These are phyloP conservation scores for Backusella liffmaniae DNA, from an alignment of 192 early-diverging fungal species.

Conservation along the genomic window DNA sequence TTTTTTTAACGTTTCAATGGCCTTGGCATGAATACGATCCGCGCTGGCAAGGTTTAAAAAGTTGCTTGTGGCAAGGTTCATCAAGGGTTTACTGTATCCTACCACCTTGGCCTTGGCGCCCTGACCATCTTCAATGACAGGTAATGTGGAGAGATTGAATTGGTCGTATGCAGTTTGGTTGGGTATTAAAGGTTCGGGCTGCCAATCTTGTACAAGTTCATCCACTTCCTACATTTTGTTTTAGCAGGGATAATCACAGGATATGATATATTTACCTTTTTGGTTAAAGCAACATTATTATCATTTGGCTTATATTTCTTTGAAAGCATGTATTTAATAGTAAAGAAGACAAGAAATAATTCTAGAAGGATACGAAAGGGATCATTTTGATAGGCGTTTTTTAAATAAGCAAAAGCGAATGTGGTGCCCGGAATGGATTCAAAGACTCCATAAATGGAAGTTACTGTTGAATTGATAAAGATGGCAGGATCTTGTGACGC, in stretches of 20 bases:
- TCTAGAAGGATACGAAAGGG: conserved; percentile 91
- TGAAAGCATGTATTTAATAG: conserved; percentile 84
- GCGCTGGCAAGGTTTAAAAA: conserved; percentile 80
- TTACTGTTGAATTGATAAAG: conserved; percentile 47
- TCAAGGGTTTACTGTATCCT: conserved; percentile 57
- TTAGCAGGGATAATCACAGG: neutral
- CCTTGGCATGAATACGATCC: conserved; percentile 77
- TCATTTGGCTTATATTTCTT: conserved; percentile 79
- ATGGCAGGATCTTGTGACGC: conserved; percentile 30
- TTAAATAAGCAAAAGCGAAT: conserved; percentile 76
- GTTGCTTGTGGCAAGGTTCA: conserved; percentile 90
- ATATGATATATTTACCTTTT: conserved; percentile 55
- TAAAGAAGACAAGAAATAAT: conserved; percentile 77
- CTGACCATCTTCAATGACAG: conserved; percentile 66
- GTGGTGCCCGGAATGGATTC: conserved; percentile 68
- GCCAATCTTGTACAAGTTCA: conserved; percentile 94
- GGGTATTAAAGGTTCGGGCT: conserved; percentile 88
- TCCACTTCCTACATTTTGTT: conserved; percentile 79
- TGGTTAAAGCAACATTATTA: conserved; percentile 75
- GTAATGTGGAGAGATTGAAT: conserved; percentile 75
- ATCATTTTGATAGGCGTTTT: conserved; percentile 92
- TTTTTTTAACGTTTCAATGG: conserved; percentile 82
- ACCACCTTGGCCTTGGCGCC: conserved; percentile 63
- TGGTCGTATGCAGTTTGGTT: conserved; percentile 65
- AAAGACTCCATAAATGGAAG: conserved; percentile 36